Base-by-base conservation (phyloP, 768 basidiomycete species). In the Leucocoprinus leucothites region DNA sequence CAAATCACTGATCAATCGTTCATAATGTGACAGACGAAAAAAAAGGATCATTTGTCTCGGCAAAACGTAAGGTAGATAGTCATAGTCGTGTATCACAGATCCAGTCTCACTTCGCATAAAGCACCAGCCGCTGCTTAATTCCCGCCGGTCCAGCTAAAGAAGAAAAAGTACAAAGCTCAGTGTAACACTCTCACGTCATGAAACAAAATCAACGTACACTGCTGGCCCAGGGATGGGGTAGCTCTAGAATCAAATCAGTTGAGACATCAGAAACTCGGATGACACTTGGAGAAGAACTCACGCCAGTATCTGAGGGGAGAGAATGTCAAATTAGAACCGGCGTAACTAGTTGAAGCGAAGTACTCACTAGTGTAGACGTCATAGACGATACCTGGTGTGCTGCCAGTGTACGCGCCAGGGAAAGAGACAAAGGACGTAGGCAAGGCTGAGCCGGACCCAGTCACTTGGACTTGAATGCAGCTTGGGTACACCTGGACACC, bases 371-470 rank as follows among this genome's bases (percentile, higher is more conserved):
- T 67, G 48, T 74, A 73, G 18, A 67, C 64, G 60, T 75, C 72
- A 46, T 57, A 74, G 1, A 67, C 64, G 45, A 74, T 73, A 13
- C 63, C 70, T 42, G 65, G 70, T 45, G 69, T 72, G 25, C 16
- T 60, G 0, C 62, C 56, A 5, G 63, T 71, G 57, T 76, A 77
- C 5, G 72, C 71, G 28, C 76, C 74, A 50, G 77, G 78, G 72
- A 79, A 79, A 6, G 78, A 71, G 9, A 78, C 77, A 35, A 78
- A 71, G 1, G 71, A 72, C 6, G 74, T 73, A 1, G 75, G 75
- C n/a, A 71, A 59, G 4, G 72, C 68, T 13, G 65, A 74, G 21
- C 77, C 77, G 9, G 71, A 72, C 5, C 76, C 78, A 5, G 73
- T 76, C 0, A 76, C 75, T 57, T 75, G 51, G 31, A 78, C 60